Base-by-base conservation (phyloP, 257 asterid genomes). In the Solanum rostratum region DNA sequence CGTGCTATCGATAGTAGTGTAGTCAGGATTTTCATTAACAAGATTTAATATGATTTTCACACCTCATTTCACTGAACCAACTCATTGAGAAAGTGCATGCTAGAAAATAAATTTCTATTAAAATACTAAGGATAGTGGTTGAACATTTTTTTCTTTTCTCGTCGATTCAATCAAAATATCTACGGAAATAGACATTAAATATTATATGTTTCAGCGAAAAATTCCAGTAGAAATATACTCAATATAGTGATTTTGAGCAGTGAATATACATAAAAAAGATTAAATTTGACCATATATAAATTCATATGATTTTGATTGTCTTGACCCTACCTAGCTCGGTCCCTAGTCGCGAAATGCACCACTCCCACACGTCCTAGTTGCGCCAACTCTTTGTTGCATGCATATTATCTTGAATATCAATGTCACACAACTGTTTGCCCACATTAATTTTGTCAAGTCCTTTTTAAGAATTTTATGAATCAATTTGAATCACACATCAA, bases 271-370 rank as follows among this genome's bases (percentile, higher is more conserved):
- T 3, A 10, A 57, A 57, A 57, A 33, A 33, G 2, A 29, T 29
- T 57, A 57, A 57, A 20, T 20, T 0, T 55, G 20, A 55, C 0
- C 27, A 55, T 55, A 55, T 55, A 55, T 1, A 57, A 57, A 20
- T 0, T 3, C 0, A 57, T 20, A 3, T 20, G 3, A 9, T 0
- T 20, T 55, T 15, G n/a, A 57, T 57, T 20, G 0, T 1, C 3
- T 57, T 3, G 6, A 2, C 10, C 29, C 6, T 55, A 55, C 13
- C 6, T 57, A 27, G 27, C 65, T 57, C 63, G 27, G 14, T 27
- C 65, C 10, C 27, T 20, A 0, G n/a, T 27, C 65, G 12, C 3
- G 29, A 57, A 57, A 13, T 6, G 7, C 29, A 57, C 29, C 6
- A n/a, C 65, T 10, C 65, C 65, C 65, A n/a, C 65, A n/a, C 29